These are phyloP conservation scores for Globisporangium cystogenes DNA, from an alignment of 352 stramenopile species.

Conservation along the genomic window DNA sequence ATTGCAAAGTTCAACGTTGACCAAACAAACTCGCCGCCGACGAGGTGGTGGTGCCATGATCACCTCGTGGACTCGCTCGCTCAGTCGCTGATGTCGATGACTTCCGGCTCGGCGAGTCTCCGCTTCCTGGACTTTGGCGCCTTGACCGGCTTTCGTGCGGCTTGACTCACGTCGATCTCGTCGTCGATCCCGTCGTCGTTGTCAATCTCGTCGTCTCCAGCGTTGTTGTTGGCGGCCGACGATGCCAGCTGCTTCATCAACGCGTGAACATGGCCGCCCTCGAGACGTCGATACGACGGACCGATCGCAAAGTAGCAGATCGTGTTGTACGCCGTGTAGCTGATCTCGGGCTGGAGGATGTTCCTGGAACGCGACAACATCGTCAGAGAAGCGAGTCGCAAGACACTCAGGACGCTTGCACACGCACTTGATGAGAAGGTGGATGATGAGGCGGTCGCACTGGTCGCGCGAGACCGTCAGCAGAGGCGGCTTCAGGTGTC, in stretches of 20 bases:
- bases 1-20: background rate
- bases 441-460: slow-evolving; percentile 49
- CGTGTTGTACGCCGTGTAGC: slow-evolving; percentile 71
- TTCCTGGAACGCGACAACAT: slow-evolving; percentile 18
- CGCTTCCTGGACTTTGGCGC: slow-evolving; percentile 1
- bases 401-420: background rate
- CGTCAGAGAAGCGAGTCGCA: background rate
- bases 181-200: slow-evolving; percentile 3
- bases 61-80: background rate
- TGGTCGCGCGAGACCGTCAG: slow-evolving; percentile 23
- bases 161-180: slow-evolving; percentile 5
- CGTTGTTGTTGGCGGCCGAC: background rate
- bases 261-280: slow-evolving; percentile 9
- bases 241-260: slow-evolving; percentile 9
- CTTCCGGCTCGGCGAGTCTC: slow-evolving; percentile 5
- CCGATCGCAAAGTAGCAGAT: slow-evolving; percentile 64
- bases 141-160: background rate
- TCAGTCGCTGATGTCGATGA: slow-evolving; percentile 34
- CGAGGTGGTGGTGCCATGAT: background rate
- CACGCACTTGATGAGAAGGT: slow-evolving; percentile 26
- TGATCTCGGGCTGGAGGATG: slow-evolving; percentile 63
- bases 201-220: background rate
- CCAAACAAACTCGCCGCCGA: background rate
- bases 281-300: slow-evolving; percentile 24
- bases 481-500: slow-evolving; percentile 30